Evolutionary conservation across 208 protist species (phyloP).

Genomic region (Acanthamoeba healyi): DNA sequence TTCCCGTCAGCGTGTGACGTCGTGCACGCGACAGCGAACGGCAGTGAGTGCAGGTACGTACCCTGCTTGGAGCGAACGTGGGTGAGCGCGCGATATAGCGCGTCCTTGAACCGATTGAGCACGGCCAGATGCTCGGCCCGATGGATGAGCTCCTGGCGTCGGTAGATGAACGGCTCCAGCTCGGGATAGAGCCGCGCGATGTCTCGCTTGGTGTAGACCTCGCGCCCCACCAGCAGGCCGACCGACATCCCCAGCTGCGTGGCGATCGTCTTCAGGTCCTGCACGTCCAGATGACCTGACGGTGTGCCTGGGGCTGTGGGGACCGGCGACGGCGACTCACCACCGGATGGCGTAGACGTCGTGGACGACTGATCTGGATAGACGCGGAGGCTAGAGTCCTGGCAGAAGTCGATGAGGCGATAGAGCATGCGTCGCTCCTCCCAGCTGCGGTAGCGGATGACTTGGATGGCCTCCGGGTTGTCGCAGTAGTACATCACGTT

Average conservation of each 20-base stretch:
- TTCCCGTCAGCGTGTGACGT: neutral
- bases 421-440: conserved; percentile 18
- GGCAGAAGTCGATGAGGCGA: conserved; percentile 8
- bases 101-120: conserved; percentile 5
- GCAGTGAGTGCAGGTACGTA: too few relatives aligned
- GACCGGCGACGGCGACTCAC: neutral
- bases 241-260: conserved; percentile 41
- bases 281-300: neutral
- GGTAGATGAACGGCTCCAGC: conserved; percentile 40
- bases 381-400: neutral
- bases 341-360: neutral
- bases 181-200: conserved; percentile 11
- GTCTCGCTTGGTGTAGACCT: conserved; percentile 67
- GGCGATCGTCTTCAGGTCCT: conserved; percentile 55
- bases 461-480: conserved; percentile 40
- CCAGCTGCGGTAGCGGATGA: neutral
- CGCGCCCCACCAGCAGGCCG: neutral
- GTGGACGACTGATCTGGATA: neutral
- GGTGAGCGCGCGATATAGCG: neutral
- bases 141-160: neutral
- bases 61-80: conserved; percentile 8
- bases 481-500: conserved; percentile 54
- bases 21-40: too few relatives aligned
- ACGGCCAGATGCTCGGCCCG: neutral
- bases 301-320: neutral